These are phyloP conservation scores for Talaromyces proteolyticus DNA, from an alignment of 495 filamentous ascomycete genomes.

Conservation along the genomic window DNA sequence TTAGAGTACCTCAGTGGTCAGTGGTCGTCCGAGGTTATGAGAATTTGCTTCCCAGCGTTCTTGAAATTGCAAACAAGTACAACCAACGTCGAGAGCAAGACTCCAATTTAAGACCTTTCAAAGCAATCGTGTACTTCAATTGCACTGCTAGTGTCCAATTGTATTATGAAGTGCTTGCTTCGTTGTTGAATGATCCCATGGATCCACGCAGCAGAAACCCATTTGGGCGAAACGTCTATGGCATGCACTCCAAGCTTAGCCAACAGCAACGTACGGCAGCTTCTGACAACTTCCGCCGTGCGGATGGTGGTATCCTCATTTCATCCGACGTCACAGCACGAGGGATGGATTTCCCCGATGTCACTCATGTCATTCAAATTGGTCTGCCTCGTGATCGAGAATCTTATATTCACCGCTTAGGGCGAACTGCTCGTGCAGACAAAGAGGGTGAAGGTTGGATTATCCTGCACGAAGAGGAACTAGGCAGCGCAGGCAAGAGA, in stretches of 20 bases:
- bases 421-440: conserved; percentile 67
- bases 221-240: conserved; percentile 45
- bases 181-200: conserved; percentile 30
- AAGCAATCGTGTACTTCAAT: conserved; percentile 87
- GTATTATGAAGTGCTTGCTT: conserved; percentile 52
- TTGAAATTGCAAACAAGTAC: conserved; percentile 66
- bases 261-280: conserved; percentile 60
- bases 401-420: conserved; percentile 69
- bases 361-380: conserved; percentile 67
- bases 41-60: conserved; percentile 68
- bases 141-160: conserved; percentile 66
- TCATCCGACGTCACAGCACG: conserved; percentile 92
- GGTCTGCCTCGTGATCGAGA: conserved; percentile 56
- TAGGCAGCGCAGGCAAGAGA: conserved; percentile 33
- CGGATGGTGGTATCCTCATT: conserved; percentile 66
- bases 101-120: conserved; percentile 60
- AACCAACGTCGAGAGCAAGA: conserved; percentile 23
- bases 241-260: conserved; percentile 76
- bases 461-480: conserved; percentile 57
- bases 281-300: conserved; percentile 64
- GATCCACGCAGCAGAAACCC: conserved; percentile 29
- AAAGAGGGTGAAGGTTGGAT: conserved; percentile 79
- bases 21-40: conserved; percentile 60
- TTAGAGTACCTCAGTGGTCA: conserved; percentile 72
- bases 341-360: conserved; percentile 76